Base-by-base conservation (phyloP, 169 alveolate genomes). In the Cryptosporidium canis region DNA sequence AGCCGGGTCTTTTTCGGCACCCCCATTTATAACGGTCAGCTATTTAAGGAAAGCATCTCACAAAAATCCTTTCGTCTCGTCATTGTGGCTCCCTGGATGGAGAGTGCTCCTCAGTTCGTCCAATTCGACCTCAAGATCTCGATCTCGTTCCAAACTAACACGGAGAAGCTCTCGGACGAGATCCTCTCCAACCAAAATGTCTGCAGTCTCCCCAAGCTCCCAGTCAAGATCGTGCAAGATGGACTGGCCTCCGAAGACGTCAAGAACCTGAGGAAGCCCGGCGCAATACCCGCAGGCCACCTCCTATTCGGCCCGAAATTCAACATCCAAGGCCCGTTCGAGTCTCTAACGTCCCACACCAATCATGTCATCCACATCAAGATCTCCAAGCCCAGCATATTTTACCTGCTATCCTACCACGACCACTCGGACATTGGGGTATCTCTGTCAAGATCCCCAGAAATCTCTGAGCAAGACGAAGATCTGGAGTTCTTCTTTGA, bases 391-490 rank as follows among this genome's bases (percentile, higher is more conserved):
- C 87, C 87, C 3, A 77, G 87, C 33, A 41, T 44, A 12, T n/a
- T 77, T 41, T 63, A 77, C 44, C 35, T 77, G 12, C 21, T 77
- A 24, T 55, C 87, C 8, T 47, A 77, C 29, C 87, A 77, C 33
- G 87, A 77, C 27, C 87, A 77, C 44, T 77, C 87, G 7, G 87
- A 77, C 27, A 77, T 77, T 39, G 70, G 77, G 8, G 43, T 77
- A 43, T 18, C 63, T 18, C 44, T 77, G 16, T 77, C 87, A 31
- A 77, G 18, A 37, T 39, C 61, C 2, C 58, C 72, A 37, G 35
- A 29, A 27, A 55, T 77, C 12, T 43, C 65, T 8, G 61, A 56
- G 21, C 65, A 77, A 48, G 87, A 77, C 11, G 72, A 58, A 63
- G 87, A 77, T 61, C 47, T 24, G 16, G 87, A 77, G 39, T 77